Conservation (phyloP, 306 rosid species). For the Lathyrus oleraceus region DNA sequence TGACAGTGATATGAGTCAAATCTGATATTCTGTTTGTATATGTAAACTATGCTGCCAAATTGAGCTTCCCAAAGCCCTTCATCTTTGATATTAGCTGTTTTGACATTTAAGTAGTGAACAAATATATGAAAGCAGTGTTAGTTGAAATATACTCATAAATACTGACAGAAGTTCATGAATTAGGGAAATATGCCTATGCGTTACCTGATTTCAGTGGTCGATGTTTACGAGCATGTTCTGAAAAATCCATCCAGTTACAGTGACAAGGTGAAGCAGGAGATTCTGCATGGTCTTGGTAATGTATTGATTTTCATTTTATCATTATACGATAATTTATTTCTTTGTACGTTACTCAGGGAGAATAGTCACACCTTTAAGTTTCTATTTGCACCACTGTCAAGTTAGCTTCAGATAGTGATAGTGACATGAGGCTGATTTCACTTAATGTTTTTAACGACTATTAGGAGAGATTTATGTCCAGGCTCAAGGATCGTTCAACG, state of each 20-base stretch:
- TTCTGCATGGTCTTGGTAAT: slow-evolving; percentile 93
- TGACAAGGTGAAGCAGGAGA: slow-evolving; percentile 92
- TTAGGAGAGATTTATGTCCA: slow-evolving; percentile 91
- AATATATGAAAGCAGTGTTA: slow-evolving; percentile 27
- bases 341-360: slow-evolving; percentile 9
- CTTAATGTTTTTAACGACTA: slow-evolving; percentile 32
- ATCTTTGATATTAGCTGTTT: slow-evolving; percentile 20
- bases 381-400: slow-evolving; percentile 24
- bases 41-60: slow-evolving; percentile 25
- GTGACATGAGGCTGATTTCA: slow-evolving; percentile 27
- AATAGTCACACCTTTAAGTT: slow-evolving; percentile 4
- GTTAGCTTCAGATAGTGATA: slow-evolving; percentile 30
- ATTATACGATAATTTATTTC: neutral
- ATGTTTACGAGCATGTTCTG: slow-evolving; percentile 77
- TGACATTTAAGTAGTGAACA: slow-evolving; percentile 28
- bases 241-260: slow-evolving; percentile 63
- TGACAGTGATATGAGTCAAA: slow-evolving; percentile 18
- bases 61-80: slow-evolving; percentile 3
- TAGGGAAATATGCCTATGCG: slow-evolving; percentile 89
- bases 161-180: slow-evolving; percentile 44
- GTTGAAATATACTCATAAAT: slow-evolving; percentile 32
- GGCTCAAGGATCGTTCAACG: slow-evolving; percentile 77
- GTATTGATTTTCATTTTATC: slow-evolving; percentile 32
- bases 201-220: slow-evolving; percentile 78
- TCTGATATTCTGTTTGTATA: slow-evolving; percentile 32